Evolutionary conservation across 225 moss, liverwort and hornwort species (phyloP).

Genomic region (Asterella californica): DNA sequence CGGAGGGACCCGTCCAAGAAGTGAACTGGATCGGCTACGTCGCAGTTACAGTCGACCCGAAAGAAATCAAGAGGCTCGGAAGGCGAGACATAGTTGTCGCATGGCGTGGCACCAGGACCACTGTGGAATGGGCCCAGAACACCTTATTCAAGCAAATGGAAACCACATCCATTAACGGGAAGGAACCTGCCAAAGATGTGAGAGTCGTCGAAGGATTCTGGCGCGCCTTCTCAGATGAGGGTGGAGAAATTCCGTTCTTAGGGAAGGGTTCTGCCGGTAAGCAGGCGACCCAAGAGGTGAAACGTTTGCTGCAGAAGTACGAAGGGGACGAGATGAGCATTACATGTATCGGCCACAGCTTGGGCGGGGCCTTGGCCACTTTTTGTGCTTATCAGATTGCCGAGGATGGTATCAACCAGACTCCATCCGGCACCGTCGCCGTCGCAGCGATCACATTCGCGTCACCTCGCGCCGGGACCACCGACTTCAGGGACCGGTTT

Average conservation of each 20-base stretch:
- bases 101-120: slow-evolving; percentile 19
- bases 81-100: slow-evolving; percentile 26
- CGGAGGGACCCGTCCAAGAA: background rate
- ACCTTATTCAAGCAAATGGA: no score
- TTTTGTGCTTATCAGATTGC: slow-evolving; percentile 9
- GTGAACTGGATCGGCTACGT: slow-evolving; percentile 29
- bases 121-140: slow-evolving; percentile 7
- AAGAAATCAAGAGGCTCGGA: slow-evolving; percentile 28
- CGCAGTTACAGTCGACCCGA: slow-evolving; percentile 16
- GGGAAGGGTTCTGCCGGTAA: background rate
- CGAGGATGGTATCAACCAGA: background rate
- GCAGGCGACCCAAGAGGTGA: slow-evolving; percentile 8
- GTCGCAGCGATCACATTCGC: background rate
- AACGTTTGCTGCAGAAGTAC: slow-evolving; percentile 3
- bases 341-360: slow-evolving; percentile 13
- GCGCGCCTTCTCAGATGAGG: background rate
- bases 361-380: slow-evolving; percentile 16
- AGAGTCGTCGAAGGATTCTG: background rate
- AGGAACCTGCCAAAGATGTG: background rate
- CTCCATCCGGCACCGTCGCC: background rate
- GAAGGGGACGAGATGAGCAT: slow-evolving; percentile 19
- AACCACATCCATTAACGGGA: background rate
- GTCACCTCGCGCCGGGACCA: background rate
- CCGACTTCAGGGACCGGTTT: background rate
- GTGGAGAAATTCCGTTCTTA: background rate